These are phyloP conservation scores for Lentinula sp. DNA, from an alignment of 768 basidiomycete species.

Conservation along the genomic window DNA sequence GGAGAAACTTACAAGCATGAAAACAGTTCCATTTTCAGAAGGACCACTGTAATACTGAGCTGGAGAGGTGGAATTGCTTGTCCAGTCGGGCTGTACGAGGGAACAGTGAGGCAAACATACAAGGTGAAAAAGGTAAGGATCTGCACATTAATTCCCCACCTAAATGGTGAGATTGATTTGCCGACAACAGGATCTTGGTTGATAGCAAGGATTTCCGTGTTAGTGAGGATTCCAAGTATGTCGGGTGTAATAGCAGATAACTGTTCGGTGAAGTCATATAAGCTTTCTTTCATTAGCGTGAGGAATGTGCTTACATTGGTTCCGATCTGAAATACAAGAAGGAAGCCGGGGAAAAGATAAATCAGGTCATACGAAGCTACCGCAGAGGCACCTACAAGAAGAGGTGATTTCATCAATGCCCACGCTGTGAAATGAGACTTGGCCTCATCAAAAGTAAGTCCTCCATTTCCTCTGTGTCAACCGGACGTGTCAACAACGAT, in stretches of 20 bases:
- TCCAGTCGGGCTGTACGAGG: slow-evolving; percentile 27
- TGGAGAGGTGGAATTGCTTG: slow-evolving; percentile 38
- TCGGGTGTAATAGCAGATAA: slow-evolving; percentile 44
- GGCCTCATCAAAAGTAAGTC: slow-evolving; percentile 52
- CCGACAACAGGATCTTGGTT: slow-evolving; percentile 64
- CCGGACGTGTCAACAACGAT: background rate
- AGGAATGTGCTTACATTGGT: slow-evolving; percentile 32
- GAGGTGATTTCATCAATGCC: slow-evolving; percentile 62
- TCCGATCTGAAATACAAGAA: slow-evolving; percentile 30
- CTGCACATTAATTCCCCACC: slow-evolving; percentile 61
- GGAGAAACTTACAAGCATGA: slow-evolving; percentile 49
- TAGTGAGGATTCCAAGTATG: slow-evolving; percentile 51
- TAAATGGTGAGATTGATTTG: slow-evolving; percentile 57
- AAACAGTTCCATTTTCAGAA: slow-evolving; percentile 50
- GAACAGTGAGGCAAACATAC: background rate
- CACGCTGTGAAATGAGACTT: slow-evolving; percentile 72
- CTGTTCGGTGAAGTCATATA: slow-evolving; percentile 18
- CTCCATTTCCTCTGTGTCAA: slow-evolving; percentile 52
- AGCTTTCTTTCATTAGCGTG: too few species aligned
- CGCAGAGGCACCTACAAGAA: slow-evolving; percentile 25
- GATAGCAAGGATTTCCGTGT: slow-evolving; percentile 60
- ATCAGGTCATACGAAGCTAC: background rate
- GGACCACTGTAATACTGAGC: slow-evolving; percentile 65
- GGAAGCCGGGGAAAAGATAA: background rate
- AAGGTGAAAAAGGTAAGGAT: background rate